Conservation (phyloP, 305 asterid species). For the Rubia occidens region DNA sequence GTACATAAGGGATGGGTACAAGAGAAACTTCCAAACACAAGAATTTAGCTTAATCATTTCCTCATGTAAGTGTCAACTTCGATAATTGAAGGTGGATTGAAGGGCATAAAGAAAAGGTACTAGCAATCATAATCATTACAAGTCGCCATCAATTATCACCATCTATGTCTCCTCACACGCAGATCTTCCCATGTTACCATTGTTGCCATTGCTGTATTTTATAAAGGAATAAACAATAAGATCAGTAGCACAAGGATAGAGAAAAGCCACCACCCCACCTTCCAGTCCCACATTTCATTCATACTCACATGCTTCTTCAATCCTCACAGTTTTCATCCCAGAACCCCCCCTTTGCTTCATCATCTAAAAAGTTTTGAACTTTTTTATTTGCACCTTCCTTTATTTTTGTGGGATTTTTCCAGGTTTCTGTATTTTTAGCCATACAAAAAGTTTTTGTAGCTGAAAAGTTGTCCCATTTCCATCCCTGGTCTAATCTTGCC, state of each 20-base stretch:
- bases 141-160: slow-evolving; percentile 42
- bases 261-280: slow-evolving; percentile 8
- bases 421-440: neutral
- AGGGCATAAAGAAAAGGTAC: slow-evolving; percentile 23
- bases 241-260: slow-evolving; percentile 3
- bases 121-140: slow-evolving; percentile 11
- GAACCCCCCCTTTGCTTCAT: slow-evolving; percentile 1
- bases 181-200: slow-evolving; percentile 83
- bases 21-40: neutral
- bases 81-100: neutral
- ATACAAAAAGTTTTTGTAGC: neutral
- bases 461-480: neutral
- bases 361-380: neutral
- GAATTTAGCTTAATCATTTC: neutral
- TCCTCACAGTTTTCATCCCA: neutral
- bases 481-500: neutral
- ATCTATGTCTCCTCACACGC: slow-evolving; percentile 75
- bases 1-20: neutral
- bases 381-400: neutral
- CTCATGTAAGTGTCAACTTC: slow-evolving; percentile 11
- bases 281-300: neutral
- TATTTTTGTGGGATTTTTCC: neutral
- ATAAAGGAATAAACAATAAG: neutral
- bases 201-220: slow-evolving; percentile 24
- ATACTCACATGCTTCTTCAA: neutral